phyloP scores from a whole-genome alignment of 2,329 filamentous ascomycete species.

The Neofusicoccum kwambonambiense region DNA sequence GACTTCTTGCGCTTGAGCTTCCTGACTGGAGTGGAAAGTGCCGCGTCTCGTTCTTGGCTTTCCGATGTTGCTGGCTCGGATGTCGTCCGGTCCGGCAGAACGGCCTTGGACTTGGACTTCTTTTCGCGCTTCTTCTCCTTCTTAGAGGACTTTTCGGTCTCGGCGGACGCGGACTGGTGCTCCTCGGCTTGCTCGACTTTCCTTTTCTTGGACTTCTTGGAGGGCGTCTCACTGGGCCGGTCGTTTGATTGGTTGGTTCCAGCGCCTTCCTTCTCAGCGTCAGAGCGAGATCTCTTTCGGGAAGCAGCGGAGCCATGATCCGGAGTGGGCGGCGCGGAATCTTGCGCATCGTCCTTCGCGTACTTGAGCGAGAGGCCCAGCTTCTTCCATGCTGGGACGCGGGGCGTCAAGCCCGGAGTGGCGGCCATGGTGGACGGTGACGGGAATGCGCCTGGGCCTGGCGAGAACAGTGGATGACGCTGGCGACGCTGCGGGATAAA shows the following conservation, averaged over 20 bases:
- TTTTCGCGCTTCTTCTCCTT: slow-evolving; percentile 26
- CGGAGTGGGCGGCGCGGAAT: background rate
- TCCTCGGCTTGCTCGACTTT: background rate
- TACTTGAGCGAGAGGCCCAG: slow-evolving; percentile 61
- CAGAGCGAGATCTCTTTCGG: slow-evolving; percentile 7
- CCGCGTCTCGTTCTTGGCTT: background rate
- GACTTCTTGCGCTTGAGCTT: slow-evolving; percentile 48
- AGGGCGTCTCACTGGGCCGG: background rate
- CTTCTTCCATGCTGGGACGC: slow-evolving; percentile 59
- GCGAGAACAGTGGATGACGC: background rate
- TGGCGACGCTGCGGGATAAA: background rate
- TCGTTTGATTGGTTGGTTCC: background rate
- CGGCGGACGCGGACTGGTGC: background rate
- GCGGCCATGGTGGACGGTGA: background rate
- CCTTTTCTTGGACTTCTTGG: slow-evolving; percentile 16
- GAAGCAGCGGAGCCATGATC: slow-evolving; percentile 4
- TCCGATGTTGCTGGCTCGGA: background rate
- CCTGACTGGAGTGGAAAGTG: slow-evolving; percentile 6
- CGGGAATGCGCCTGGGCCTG: background rate
- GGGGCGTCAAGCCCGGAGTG: slow-evolving; percentile 10
- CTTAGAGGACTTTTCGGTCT: slow-evolving; percentile 25
- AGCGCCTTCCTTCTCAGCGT: background rate
- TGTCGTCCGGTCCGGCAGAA: background rate
- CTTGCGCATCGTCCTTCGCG: slow-evolving; percentile 22
- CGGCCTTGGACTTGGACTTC: background rate